These are phyloP conservation scores for Primulina huaijiensis DNA, from an alignment of 257 asterid species.

Conservation along the genomic window DNA sequence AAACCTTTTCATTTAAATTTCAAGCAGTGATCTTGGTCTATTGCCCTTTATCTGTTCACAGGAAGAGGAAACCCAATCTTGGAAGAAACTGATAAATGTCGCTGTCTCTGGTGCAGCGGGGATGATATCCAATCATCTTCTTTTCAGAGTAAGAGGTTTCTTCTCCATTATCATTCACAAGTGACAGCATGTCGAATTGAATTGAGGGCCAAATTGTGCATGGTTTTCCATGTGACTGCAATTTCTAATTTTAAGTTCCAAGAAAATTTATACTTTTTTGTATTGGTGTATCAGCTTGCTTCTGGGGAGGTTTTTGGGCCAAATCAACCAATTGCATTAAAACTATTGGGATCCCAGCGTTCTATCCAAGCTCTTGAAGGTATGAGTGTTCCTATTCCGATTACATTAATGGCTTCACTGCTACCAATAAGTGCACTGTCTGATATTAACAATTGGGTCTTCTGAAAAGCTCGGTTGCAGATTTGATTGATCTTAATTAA, in stretches of 20 bases:
- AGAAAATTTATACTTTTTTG: constrained; percentile 15
- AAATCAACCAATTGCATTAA: constrained; percentile 87
- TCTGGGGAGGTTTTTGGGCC: constrained; percentile 91
- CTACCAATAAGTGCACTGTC: background rate
- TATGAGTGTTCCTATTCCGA: constrained; percentile 21
- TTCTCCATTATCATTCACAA: background rate
- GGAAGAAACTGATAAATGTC: constrained; percentile 82
- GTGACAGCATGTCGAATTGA: constrained; percentile 29
- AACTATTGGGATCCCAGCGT: constrained; percentile 84
- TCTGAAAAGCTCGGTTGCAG: background rate
- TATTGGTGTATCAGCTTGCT: constrained; percentile 27
- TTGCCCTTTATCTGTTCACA: constrained; percentile 34
- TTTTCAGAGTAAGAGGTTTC: constrained; percentile 62
- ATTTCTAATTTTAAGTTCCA: background rate
- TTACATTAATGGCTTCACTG: background rate
- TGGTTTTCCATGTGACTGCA: constrained; percentile 23
- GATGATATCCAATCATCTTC: constrained; percentile 96
- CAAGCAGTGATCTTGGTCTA: background rate
- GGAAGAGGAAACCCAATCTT: constrained; percentile 90
- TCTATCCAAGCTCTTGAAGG: constrained; percentile 97
- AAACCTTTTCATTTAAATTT: constrained; percentile 24
- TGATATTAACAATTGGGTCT: background rate
- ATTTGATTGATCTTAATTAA: background rate
- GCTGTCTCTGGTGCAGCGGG: constrained; percentile 99
- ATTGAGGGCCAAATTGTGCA: constrained; percentile 82